Evolutionary conservation across 768 basidiomycete species (phyloP).

Genomic region (Tricholoma hemisulphureum): DNA sequence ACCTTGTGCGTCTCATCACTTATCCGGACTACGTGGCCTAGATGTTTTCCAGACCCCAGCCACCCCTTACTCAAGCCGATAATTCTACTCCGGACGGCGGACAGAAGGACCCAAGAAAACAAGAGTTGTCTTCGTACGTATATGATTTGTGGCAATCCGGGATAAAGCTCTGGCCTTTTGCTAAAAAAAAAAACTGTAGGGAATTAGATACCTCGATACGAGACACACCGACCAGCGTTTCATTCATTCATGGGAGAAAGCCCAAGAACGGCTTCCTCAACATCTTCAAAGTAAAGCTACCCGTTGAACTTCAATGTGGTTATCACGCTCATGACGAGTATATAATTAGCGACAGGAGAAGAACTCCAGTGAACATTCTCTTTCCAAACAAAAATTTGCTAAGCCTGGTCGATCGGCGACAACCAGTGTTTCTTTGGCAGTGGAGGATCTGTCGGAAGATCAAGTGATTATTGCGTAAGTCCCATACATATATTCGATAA

Average conservation of each 20-base stretch:
- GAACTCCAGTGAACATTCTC: not conserved
- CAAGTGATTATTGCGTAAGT: slow-evolving; percentile 4
- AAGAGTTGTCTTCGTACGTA: not conserved
- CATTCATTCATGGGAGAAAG: not conserved
- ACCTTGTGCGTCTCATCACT: not conserved
- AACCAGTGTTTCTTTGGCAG: not conserved
- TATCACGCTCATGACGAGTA: not conserved
- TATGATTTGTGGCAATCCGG: too few species aligned
- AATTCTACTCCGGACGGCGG: not conserved
- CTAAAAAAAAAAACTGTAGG: too few species aligned
- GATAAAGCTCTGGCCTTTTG: too few species aligned
- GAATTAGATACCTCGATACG: too few species aligned
- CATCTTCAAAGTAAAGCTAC: not conserved
- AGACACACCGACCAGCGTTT: not conserved
- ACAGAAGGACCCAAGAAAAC: not conserved
- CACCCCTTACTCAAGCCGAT: not conserved
- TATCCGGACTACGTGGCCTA: not conserved
- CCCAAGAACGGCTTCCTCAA: not conserved
- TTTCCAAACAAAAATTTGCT: not conserved
- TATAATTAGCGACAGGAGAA: not conserved
- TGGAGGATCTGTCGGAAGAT: not conserved
- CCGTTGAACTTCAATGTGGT: not conserved
- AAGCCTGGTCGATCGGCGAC: not conserved
- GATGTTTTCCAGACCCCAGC: not conserved
- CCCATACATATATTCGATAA: not conserved